Evolutionary conservation across 208 protist species (phyloP), one percentile per base, ranked within the genome.

Genomic region (Acanthamoeba triangularis): DNA sequence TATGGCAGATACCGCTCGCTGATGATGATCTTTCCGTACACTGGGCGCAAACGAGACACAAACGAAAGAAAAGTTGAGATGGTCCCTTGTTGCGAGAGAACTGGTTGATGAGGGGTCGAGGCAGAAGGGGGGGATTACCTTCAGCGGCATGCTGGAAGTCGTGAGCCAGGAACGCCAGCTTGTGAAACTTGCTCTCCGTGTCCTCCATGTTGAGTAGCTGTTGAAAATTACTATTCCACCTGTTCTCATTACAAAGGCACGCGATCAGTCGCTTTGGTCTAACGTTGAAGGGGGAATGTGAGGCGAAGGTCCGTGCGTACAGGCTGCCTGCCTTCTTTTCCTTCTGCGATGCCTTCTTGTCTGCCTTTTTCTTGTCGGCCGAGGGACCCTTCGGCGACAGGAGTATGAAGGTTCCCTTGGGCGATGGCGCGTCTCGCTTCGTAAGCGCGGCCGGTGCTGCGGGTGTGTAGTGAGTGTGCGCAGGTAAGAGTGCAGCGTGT

Each of bases 1-100:
- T 69, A 59, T 6, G 82, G 82, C 30, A 90, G 47, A 69, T 90
- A 59, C 10, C 56, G 47, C 23, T 90, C 82, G 52, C 82, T 90
- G 82, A 90, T 90, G 56, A 90, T 90, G 54, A 90, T 90, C 37
- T 67, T 59, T 13, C 82, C 82, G 49, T 90, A 90, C 54, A 90
- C 82, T 90, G 33, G 14, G 69, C 30, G 11, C 69, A 35, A 2
- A 65, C 23, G 16, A 59, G 18, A 74, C 65, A 30, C 1, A 37
- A 20, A 25, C 30, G 33, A 37, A 3, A 16, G 3, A 18, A 16
- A 41, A 2, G 30, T 18, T 16, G n/a, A 3, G 14, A 76, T 37
- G 67, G 14, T 16, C 67, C 3, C n/a, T 1, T 76, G 67, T 76
- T 23, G 23, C 20, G 28, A n/a, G 5, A 67, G 61, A n/a, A 67